A percentile compares a stretch with the other conserved stretches of the same genome.
These are phyloP conservation scores for Eucalyptus coolabah DNA, from an alignment of 345 rosid species.

Conservation along the genomic window DNA sequence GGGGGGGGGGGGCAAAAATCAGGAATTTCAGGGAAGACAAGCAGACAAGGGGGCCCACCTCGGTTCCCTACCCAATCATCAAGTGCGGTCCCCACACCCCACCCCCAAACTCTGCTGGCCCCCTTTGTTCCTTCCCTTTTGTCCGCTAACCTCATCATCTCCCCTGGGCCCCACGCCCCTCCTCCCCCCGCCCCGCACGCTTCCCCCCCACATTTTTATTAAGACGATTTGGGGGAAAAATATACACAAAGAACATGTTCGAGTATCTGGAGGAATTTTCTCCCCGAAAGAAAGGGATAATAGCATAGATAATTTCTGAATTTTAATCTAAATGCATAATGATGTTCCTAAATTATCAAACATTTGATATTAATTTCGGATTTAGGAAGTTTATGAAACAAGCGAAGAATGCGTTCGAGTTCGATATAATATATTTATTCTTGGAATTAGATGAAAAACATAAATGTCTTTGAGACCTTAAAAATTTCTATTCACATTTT, in stretches of 20 bases:
- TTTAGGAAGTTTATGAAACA: no score
- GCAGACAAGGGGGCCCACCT: slow-evolving; percentile 29
- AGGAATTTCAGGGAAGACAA: slow-evolving; percentile 7
- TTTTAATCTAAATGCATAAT: no score
- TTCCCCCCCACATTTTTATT: neutral
- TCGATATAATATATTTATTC: no score
- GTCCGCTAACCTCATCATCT: slow-evolving; percentile 13
- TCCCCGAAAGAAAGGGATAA: neutral
- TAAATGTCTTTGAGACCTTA: no score
- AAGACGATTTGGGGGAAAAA: rapidly evolving
- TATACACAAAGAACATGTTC: no score
- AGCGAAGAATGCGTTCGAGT: no score
- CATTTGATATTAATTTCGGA: rapidly evolving
- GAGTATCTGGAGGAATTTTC: neutral
- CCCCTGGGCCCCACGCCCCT: neutral
- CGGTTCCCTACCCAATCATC: slow-evolving; percentile 53
- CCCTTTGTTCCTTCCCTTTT: neutral
- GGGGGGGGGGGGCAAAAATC: neutral
- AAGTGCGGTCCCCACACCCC: slow-evolving; percentile 21
- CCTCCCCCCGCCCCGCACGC: neutral
- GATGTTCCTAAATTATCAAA: rapidly evolving
- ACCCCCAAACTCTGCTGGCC: neutral
- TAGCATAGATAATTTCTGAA: rapidly evolving
- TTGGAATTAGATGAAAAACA: rapidly evolving
- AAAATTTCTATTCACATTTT: rapidly evolving